Percentiles rank a stretch among this genome's conserved stretches.
phyloP scores from a whole-genome alignment of 495 filamentous ascomycete species.

The Penicillium mononematosum region DNA sequence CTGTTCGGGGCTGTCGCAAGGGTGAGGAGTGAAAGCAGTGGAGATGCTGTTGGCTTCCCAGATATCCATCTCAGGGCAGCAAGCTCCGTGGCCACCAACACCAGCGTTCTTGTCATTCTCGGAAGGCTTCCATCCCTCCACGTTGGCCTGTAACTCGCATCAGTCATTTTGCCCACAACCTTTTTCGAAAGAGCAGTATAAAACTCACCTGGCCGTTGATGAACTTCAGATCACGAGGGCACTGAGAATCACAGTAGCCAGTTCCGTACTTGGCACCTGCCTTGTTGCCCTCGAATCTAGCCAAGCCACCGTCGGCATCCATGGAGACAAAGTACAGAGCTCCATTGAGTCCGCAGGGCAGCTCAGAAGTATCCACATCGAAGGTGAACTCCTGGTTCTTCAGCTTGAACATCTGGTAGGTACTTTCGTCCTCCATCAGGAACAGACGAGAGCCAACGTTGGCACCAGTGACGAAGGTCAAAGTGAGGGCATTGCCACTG shows the following conservation, averaged over 20 bases:
- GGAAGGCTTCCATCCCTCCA: slow-evolving; percentile 60
- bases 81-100: slow-evolving; percentile 58
- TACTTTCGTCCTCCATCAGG: slow-evolving; percentile 51
- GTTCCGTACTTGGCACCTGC: slow-evolving; percentile 73
- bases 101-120: slow-evolving; percentile 60
- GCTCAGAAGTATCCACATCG: slow-evolving; percentile 61
- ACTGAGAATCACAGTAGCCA: slow-evolving; percentile 76
- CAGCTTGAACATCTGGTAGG: slow-evolving; percentile 61
- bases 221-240: slow-evolving; percentile 63
- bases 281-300: slow-evolving; percentile 53
- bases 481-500: slow-evolving; percentile 50
- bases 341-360: slow-evolving; percentile 71
- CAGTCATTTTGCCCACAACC: background rate
- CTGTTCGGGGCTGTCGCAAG: slow-evolving; percentile 56
- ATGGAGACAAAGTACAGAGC: slow-evolving; percentile 69
- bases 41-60: slow-evolving; percentile 69
- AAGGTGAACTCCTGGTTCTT: slow-evolving; percentile 66
- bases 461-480: slow-evolving; percentile 53
- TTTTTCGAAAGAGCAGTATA: too few species aligned
- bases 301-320: slow-evolving; percentile 59
- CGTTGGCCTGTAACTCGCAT: slow-evolving; percentile 41
- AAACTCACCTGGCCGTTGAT: slow-evolving; percentile 55
- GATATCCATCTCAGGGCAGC: slow-evolving; percentile 74
- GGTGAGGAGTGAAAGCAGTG: slow-evolving; percentile 60
- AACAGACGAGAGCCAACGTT: slow-evolving; percentile 63